These are phyloP conservation scores for Platanthera zijinensis DNA, from an alignment of 106 monocot species.

Conservation along the genomic window DNA sequence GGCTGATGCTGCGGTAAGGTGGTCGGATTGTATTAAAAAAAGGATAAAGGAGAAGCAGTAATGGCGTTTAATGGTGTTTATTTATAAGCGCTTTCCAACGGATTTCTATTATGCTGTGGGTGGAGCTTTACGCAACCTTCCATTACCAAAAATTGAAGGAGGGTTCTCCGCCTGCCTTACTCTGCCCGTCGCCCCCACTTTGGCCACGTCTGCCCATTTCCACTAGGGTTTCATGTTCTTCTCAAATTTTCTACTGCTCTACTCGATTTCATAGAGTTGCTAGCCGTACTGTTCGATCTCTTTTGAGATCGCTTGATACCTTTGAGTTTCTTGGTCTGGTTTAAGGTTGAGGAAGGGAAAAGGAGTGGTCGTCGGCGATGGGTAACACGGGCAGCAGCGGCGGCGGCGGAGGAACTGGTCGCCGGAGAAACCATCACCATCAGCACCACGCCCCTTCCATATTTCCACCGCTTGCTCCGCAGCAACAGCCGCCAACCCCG, in stretches of 20 bases:
- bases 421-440: conserved; percentile 16
- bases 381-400: conserved; percentile 20
- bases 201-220: too few species aligned
- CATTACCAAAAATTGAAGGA: conserved; percentile 3
- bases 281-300: not conserved
- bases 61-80: not conserved
- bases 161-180: not conserved
- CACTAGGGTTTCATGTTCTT: not conserved
- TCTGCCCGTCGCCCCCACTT: not conserved
- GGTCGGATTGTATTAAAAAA: too few species aligned
- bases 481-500: conserved; percentile 19
- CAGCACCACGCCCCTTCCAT: not conserved
- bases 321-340: not conserved
- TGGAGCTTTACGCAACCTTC: conserved; percentile 13
- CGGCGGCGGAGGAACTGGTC: not conserved
- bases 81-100: not conserved
- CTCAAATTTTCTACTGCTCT: not conserved
- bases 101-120: not conserved
- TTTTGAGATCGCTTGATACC: not conserved
- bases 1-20: too few species aligned
- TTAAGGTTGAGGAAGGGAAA: not conserved
- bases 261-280: not conserved
- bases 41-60: not conserved
- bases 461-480: conserved; percentile 10
- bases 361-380: not conserved